These are phyloP conservation scores for Podospora australis DNA, from an alignment of 495 filamentous ascomycete species.

Conservation along the genomic window DNA sequence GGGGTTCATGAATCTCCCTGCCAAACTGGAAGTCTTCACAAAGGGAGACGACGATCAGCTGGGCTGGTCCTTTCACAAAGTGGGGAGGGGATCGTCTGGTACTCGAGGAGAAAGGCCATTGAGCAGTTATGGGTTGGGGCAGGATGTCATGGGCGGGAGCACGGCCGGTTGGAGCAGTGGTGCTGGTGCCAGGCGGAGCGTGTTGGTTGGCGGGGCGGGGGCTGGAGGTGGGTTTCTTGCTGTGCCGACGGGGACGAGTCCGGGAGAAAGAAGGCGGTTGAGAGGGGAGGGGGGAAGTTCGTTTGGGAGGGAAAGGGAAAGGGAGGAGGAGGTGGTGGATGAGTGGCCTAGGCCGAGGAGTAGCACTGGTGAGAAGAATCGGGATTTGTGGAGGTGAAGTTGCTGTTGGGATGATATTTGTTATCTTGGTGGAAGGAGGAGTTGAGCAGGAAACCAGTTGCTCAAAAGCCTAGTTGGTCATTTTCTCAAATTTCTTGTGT, in stretches of 20 bases:
- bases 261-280: conserved; percentile 46
- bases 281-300: background rate
- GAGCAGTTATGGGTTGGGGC: conserved; percentile 46
- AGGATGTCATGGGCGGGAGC: conserved; percentile 28
- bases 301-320: background rate
- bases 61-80: conserved; percentile 69
- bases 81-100: conserved; percentile 9
- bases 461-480: no score
- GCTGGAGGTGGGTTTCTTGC: conserved; percentile 77
- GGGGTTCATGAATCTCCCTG: conserved; percentile 41
- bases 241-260: conserved; percentile 72
- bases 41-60: conserved; percentile 73
- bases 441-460: no score
- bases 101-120: conserved; percentile 27
- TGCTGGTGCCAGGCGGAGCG: conserved; percentile 40
- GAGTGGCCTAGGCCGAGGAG: conserved; percentile 39
- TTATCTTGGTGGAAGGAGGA: no score
- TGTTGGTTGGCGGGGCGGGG: conserved; percentile 61
- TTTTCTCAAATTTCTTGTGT: no score
- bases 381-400: conserved; percentile 42
- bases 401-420: no score
- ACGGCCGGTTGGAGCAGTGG: conserved; percentile 35
- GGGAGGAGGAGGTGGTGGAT: conserved; percentile 25
- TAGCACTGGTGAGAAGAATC: conserved; percentile 34
- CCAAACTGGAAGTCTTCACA: conserved; percentile 73